Base-by-base conservation (phyloP, 2,329 filamentous ascomycete genomes). In the Didymella segeticola region DNA sequence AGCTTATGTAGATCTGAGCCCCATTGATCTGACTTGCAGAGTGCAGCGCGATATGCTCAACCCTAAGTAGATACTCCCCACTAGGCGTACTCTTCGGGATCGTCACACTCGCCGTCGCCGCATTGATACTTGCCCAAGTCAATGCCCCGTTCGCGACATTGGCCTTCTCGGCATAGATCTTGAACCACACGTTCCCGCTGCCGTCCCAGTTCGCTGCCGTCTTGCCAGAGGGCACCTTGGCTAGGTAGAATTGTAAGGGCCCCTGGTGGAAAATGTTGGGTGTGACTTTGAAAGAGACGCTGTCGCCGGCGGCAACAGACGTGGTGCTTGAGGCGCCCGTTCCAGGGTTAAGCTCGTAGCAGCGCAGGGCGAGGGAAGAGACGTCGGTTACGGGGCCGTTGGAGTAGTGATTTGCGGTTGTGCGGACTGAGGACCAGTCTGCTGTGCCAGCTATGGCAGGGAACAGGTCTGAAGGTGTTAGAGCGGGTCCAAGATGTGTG, bases 21-120 rank as follows among this genome's bases (percentile, higher is more conserved):
- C 73, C 73, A 6, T 64, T 64, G n/a, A 58, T 39, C 11, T 56
- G 51, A 36, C 62, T 58, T 4, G 74, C 77, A 43, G 71, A 67
- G 56, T 79, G 78, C 27, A 80, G 67, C 10, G 70, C 78, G 48
- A 81, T 78, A 47, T 80, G 79, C 66, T 81, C 79, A 37, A 77
- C 68, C 9, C 79, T 69, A 15, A 80, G 62, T 8, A 81, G 67
- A 61, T 81, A 80, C 55, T 80, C 70, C 10, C 78, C 78, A 4
- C 68, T 62, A 4, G 78, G 78, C 1, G 70, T 69, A 31, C 67
- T 69, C 23, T 62, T 67, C 2, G 79, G 78, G 26, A 81, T 73
- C 1, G 68, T 72, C 36, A 75, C 75, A 25, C 53, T 68, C 53
- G 67, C 62, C 9, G 60, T 47, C 2, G 58, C 62, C 50, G 19